A percentile compares a stretch with the other conserved stretches of the same genome.
These are phyloP conservation scores for Fraxinus cuspidata DNA, from an alignment of 257 asterid species.

Conservation along the genomic window DNA sequence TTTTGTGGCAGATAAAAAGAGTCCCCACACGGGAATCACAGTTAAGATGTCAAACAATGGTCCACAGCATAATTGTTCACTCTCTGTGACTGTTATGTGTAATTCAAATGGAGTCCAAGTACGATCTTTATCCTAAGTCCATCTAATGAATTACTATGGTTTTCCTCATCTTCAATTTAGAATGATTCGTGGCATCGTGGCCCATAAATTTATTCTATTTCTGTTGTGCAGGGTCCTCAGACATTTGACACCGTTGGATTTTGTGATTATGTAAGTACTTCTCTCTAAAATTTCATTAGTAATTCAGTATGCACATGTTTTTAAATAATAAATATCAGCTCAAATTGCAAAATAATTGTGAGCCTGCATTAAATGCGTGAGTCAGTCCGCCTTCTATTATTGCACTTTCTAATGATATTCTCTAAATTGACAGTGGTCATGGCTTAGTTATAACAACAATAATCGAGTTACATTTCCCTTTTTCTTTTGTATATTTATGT, in stretches of 20 bases:
- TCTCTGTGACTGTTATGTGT: constrained; percentile 78
- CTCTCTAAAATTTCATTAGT: constrained; percentile 17
- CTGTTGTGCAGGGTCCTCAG: constrained; percentile 62
- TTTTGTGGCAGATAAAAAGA: constrained; percentile 60
- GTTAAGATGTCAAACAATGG: constrained; percentile 68
- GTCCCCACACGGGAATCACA: constrained; percentile 63
- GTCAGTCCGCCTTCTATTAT: neutral
- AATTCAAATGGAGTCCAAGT: constrained; percentile 67
- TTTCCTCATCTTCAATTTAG: constrained; percentile 15
- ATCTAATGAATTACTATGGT: neutral
- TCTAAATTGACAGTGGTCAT: neutral
- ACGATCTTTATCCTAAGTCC: constrained; percentile 32
- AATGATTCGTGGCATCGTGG: constrained; percentile 15
- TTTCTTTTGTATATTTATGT: too few species aligned
- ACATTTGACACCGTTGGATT: constrained; percentile 57
- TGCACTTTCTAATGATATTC: neutral
- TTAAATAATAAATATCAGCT: constrained; percentile 3
- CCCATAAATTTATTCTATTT: constrained; percentile 16
- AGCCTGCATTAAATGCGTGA: neutral
- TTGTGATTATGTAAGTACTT: constrained; percentile 79
- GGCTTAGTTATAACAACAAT: neutral
- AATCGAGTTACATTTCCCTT: neutral
- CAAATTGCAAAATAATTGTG: neutral
- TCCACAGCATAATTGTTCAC: constrained; percentile 65
- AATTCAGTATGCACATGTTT: neutral